Base-by-base conservation (phyloP, 345 rosid genomes). In the Gossypioides kirkii region DNA sequence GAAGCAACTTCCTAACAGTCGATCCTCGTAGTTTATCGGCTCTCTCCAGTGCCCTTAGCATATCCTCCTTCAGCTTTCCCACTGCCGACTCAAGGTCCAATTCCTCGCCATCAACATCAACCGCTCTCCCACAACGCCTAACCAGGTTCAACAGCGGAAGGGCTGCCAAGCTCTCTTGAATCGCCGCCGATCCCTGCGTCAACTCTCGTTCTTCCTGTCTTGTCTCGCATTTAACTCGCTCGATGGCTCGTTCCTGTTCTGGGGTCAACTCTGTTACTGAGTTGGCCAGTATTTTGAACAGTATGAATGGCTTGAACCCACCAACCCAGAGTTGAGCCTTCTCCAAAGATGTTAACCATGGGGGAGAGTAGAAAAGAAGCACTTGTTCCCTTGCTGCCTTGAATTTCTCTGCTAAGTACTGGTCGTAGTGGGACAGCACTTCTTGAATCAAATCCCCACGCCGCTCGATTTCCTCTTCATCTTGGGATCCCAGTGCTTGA, bases 141-240 rank as follows among this genome's bases (percentile, higher is more conserved):
- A 61, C 70, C 50, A 74, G 56, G 42, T 28, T 49, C 63, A 61
- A 41, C 17, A 80, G 53, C 8, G 77, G 78, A 17, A 78, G 80
- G 7, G 76, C 54, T 17, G 83, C 85, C 70, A 78, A 38, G 69
- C 84, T 78, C 80, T 85, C 87, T 61, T 87, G 87, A 71, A 84
- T 18, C 63, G 36, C 63, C 42, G 86, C 86, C 87, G 77, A 75
- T 26, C 56, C 74, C 58, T 80, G 80, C 17, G 71, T 36, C 72
- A 87, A 69, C 55, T 73, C 74, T 25, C 77, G 77, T 77, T 84
- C 88, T 73, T 74, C 76, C 52, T 41, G 25, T 55, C 75, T 65
- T 8, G 85, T 76, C 66, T 53, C 74, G 17, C n/a, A 18, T 49
- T 58, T 75, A 14, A 83, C 36, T 49, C 22, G 58, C 79, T 78